These are phyloP conservation scores for Lycium barbarum DNA, from an alignment of 257 asterid species.

Conservation along the genomic window DNA sequence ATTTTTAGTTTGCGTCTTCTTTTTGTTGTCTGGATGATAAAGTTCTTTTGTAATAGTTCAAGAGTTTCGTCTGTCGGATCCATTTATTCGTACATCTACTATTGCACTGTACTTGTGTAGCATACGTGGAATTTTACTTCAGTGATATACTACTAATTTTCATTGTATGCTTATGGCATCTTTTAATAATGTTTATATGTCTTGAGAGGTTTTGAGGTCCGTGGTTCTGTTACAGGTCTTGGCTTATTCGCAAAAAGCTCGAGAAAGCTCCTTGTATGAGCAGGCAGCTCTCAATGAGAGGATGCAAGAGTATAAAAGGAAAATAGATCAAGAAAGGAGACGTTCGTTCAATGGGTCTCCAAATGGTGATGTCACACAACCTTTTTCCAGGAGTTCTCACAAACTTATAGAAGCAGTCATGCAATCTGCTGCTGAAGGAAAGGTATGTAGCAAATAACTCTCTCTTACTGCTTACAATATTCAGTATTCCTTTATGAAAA, in stretches of 20 bases:
- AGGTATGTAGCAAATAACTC: slow-evolving; percentile 53
- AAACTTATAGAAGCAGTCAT: slow-evolving; percentile 85
- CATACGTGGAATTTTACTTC: slow-evolving; percentile 9
- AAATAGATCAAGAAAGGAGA: slow-evolving; percentile 68
- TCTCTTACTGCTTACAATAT: slow-evolving; percentile 26
- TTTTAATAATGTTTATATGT: not conserved
- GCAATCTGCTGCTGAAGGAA: slow-evolving; percentile 83
- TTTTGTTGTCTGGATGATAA: not conserved
- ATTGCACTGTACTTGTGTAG: slow-evolving; percentile 1
- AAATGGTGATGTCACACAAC: slow-evolving; percentile 54
- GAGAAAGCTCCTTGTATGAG: slow-evolving; percentile 73
- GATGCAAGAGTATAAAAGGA: slow-evolving; percentile 75
- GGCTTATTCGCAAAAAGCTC: slow-evolving; percentile 80
- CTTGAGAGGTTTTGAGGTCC: slow-evolving; percentile 1
- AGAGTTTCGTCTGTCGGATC: not conserved
- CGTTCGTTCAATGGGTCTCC: slow-evolving; percentile 55
- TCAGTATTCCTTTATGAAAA: not conserved
- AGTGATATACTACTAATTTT: not conserved
- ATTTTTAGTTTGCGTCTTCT: not conserved
- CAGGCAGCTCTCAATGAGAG: slow-evolving; percentile 77
- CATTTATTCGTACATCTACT: slow-evolving; percentile 11
- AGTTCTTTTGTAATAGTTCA: not conserved
- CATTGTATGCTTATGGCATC: not conserved
- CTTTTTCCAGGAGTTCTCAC: slow-evolving; percentile 65
- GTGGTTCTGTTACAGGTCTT: slow-evolving; percentile 58